Base-by-base conservation (phyloP, 257 asterid genomes). In the Ocimum tenuiflorum region DNA sequence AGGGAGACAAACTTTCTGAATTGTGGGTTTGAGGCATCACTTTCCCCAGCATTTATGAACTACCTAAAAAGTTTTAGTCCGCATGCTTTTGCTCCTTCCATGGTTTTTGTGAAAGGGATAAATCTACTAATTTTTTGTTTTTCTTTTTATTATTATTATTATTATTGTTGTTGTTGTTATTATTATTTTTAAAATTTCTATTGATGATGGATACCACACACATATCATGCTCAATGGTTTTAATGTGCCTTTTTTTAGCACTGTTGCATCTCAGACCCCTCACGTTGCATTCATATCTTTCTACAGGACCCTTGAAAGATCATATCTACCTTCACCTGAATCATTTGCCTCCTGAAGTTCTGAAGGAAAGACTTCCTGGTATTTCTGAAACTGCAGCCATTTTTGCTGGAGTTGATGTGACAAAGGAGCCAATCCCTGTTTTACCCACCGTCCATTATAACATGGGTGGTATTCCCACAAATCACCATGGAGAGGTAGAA, bases 391-490 rank as follows among this genome's bases (percentile, higher is more conserved):
- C 99, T 19, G 99, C 97, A 23, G 97, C 97, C 38, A 92, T 92
- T 68, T 92, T 89, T 55, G 96, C 99, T 60, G 99, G 99, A 68
- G 99, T 92, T 65, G 97, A 92, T 82, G 97, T 92, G 46, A 92
- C 99, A 24, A 86, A 87, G 79, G 97, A 92, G 77, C 97, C 99
- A 60, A 89, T 92, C 73, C 99, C 99, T 58, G 99, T 92, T 72
- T 80, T 89, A 68, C 99, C 99, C 31, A 92, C 97, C 19, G 99
- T 92, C 65, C 99, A 92, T 63, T 92, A 92, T 66, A 92, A 92
- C 79, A 92, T 92, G 99, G 99, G 99, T 59, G 99, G 99, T 71
- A 84, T 92, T 74, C 99, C 99, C 42, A 89, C 97, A 19, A 92
- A 92, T 75, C 68, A 92, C 84, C 86, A 86, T 60, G 99, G 99